Evolutionary conservation across 257 asterid genomes (phyloP).

Genomic region (Anisodus acutangulus): DNA sequence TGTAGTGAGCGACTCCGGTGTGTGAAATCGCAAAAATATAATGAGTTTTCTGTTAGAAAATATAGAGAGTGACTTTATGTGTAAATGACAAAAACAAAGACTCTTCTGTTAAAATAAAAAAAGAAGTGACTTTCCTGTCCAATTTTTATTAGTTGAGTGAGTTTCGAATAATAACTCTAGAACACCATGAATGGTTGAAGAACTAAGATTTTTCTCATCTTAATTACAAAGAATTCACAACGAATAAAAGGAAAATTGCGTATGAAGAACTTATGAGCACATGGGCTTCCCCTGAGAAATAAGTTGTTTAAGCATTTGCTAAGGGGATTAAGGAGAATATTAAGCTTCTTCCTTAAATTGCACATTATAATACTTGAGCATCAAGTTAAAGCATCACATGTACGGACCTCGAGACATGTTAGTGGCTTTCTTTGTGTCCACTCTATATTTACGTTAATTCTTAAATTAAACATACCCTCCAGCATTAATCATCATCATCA

Average conservation of each 20-base stretch:
- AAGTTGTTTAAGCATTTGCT: neutral
- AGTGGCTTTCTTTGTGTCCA: slow-evolving; percentile 15
- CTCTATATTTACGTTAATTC: neutral
- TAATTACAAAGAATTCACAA: neutral
- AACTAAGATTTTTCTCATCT: neutral
- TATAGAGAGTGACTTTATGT: too few relatives aligned
- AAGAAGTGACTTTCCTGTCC: too few relatives aligned
- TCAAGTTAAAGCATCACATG: slow-evolving; percentile 27
- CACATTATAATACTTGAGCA: neutral
- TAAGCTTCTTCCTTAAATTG: slow-evolving; percentile 23
- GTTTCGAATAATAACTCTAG: too few relatives aligned
- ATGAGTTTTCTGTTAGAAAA: too few relatives aligned
- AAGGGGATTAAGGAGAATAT: slow-evolving; percentile 14
- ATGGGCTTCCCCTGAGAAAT: slow-evolving; percentile 8
- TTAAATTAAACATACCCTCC: neutral
- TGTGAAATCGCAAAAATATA: too few relatives aligned
- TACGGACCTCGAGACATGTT: slow-evolving; percentile 28
- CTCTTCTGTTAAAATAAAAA: too few relatives aligned
- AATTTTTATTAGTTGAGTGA: too few relatives aligned
- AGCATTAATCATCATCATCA: neutral
- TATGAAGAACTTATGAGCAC: neutral
- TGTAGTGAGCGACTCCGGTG: too few relatives aligned
- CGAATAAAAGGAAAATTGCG: neutral
- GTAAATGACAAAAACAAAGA: too few relatives aligned
- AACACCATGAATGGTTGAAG: too few relatives aligned